Base-by-base conservation (phyloP, 768 basidiomycete species). In the Lactarius hengduanensis region DNA sequence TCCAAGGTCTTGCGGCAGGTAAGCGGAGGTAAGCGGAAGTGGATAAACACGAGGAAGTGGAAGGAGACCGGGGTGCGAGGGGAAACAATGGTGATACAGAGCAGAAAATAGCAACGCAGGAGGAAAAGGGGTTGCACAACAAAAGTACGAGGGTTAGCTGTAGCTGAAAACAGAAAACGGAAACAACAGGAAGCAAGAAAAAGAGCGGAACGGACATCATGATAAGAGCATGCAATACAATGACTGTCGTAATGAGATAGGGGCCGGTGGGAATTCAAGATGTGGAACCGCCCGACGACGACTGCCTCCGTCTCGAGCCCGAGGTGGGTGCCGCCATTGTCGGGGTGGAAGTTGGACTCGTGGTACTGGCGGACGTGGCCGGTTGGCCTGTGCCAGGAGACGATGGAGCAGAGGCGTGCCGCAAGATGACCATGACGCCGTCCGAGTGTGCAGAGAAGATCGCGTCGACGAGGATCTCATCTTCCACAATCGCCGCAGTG, bases 361-460 rank as follows among this genome's bases (percentile, higher is more conserved):
- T 16, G 7, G 30, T 0, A 1, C 40, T 2, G 1, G 41, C 2
- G 11, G 40, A 45, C 13, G 20, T 58, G 30, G 55, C 38, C 26
- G 45, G 22, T 34, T 59, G 60, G 2, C 34, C 47, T 8, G 34
- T 28, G 2, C 40, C 65, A 53, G 67, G 34, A n/a, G 57, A 40
- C 10, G 71, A 64, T 43, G 77, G 72, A 41, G 83, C 62, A 43
- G 76, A 73, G 41, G 83, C 81, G 57, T 81, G 77, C 26, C 91
- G 84, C 15, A 93, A 77, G 70, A 93, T 90, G 68, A 91, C 88
- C 79, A 93, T 85, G 64, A 93, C 79, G 5, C 91, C 91, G 73
- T 93, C 91, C 34, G 91, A 92, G 73, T 92, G 91, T 5, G 89
- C 91, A 40, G 90, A 91, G 73, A 93, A 92, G 62, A 93, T 92